phyloP scores from a whole-genome alignment of 345 rosid species.

The Dipteronia sinensis region DNA sequence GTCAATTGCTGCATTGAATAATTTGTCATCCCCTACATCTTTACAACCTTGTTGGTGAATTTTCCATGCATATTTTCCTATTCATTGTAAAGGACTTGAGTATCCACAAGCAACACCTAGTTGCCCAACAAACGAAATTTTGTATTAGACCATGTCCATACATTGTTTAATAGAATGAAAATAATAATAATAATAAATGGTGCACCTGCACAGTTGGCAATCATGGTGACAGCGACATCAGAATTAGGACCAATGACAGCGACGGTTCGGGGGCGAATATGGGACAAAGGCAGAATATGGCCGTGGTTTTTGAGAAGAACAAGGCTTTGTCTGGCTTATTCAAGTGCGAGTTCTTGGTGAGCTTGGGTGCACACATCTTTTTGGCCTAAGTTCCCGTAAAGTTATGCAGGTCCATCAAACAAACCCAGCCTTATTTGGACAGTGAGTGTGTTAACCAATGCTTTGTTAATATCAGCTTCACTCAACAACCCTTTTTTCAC shows the following conservation, averaged over 20 bases:
- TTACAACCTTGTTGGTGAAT: constrained; percentile 62
- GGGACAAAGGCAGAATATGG: constrained; percentile 63
- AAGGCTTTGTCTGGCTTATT: constrained; percentile 88
- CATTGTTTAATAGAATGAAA: not conserved
- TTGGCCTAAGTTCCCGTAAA: constrained; percentile 65
- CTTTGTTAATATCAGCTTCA: constrained; percentile 60
- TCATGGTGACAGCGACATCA: constrained; percentile 73
- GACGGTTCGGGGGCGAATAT: constrained; percentile 47
- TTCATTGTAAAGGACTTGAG: constrained; percentile 69
- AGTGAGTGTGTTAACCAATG: constrained; percentile 63
- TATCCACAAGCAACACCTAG: constrained; percentile 72
- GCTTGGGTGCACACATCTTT: constrained; percentile 73
- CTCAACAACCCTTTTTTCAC: constrained; percentile 48
- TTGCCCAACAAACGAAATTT: not conserved
- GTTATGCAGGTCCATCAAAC: constrained; percentile 67
- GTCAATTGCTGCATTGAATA: constrained; percentile 51
- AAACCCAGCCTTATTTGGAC: constrained; percentile 94
- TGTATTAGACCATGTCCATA: not conserved
- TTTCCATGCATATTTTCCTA: constrained; percentile 52
- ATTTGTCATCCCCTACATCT: constrained; percentile 52
- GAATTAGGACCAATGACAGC: constrained; percentile 90
- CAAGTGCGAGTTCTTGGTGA: constrained; percentile 80
- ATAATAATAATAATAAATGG: not conserved
- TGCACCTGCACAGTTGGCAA: constrained; percentile 91
- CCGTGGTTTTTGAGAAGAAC: constrained; percentile 79